Conservation (phyloP, 225 moss, liverwort and hornwort genomes). For the Sphagnum contortum region DNA sequence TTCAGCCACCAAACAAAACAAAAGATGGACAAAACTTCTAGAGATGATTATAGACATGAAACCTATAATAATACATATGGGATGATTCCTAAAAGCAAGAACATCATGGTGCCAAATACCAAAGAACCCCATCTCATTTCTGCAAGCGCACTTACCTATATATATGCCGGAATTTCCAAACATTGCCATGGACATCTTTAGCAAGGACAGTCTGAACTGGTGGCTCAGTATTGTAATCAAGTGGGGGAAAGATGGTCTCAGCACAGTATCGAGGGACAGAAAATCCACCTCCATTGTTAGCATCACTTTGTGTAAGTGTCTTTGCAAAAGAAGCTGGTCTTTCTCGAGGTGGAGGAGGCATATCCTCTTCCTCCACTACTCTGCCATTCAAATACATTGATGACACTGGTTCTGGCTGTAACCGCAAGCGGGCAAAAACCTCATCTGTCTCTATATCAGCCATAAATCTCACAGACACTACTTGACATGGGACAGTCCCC, state of each 20-base stretch:
- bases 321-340: conserved; percentile 95
- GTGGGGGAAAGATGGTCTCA: conserved; percentile 94
- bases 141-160: conserved; percentile 32
- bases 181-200: conserved; percentile 91
- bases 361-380: conserved; percentile 39
- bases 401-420: conserved; percentile 65
- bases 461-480: conserved; percentile 69
- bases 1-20: no score
- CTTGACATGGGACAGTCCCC: conserved; percentile 71
- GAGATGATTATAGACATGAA: no score
- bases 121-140: no score
- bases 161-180: conserved; percentile 98
- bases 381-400: conserved; percentile 8
- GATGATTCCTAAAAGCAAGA: no score
- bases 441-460: conserved; percentile 98
- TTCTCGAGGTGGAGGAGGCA: conserved; percentile 67
- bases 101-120: no score
- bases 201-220: conserved; percentile 97
- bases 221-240: conserved; percentile 86
- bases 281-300: conserved; percentile 95
- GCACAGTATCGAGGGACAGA: conserved; percentile 98
- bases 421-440: conserved; percentile 82
- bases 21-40: no score
- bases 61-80: no score
- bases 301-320: conserved; percentile 95